These are phyloP conservation scores for Bryum argenteum DNA, from an alignment of 225 moss, liverwort and hornwort genomes.

Conservation along the genomic window DNA sequence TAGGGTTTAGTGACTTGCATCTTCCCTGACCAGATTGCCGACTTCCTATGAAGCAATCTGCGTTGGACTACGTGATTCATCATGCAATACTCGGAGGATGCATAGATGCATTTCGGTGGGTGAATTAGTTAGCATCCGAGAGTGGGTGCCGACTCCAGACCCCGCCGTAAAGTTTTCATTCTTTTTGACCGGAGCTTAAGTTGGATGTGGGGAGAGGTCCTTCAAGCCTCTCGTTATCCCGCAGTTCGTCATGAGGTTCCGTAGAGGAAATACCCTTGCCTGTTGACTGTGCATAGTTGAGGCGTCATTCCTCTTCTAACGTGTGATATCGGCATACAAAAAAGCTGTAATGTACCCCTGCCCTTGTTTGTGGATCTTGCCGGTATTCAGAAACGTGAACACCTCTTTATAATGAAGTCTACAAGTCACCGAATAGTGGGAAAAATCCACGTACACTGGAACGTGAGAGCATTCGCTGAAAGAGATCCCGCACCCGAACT, in stretches of 20 bases:
- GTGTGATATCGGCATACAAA: constrained; percentile 23
- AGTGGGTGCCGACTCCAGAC: constrained; percentile 63
- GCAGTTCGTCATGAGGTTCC: constrained; percentile 51
- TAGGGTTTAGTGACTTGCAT: constrained; percentile 11
- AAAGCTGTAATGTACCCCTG: no score
- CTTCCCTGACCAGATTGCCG: constrained; percentile 22
- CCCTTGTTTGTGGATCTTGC: no score
- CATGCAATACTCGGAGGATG: constrained; percentile 25
- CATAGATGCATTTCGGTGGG: constrained; percentile 38
- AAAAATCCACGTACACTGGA: no score
- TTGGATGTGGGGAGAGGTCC: constrained; percentile 46
- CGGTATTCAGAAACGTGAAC: no score
- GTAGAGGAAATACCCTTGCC: constrained; percentile 22
- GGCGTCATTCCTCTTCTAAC: constrained; percentile 6
- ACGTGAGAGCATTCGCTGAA: no score
- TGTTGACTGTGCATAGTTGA: constrained; percentile 21
- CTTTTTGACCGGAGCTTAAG: constrained; percentile 32
- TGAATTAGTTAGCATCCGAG: constrained; percentile 58
- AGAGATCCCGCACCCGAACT: no score
- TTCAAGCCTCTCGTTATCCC: constrained; percentile 40
- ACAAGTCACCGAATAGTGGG: no score
- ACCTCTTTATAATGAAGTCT: no score
- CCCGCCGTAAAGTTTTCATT: constrained; percentile 14
- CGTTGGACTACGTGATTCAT: constrained; percentile 22
- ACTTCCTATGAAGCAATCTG: constrained; percentile 33